Evolutionary conservation across 2,329 filamentous ascomycete species (phyloP).

Genomic region (Knoxdaviesia capensis): DNA sequence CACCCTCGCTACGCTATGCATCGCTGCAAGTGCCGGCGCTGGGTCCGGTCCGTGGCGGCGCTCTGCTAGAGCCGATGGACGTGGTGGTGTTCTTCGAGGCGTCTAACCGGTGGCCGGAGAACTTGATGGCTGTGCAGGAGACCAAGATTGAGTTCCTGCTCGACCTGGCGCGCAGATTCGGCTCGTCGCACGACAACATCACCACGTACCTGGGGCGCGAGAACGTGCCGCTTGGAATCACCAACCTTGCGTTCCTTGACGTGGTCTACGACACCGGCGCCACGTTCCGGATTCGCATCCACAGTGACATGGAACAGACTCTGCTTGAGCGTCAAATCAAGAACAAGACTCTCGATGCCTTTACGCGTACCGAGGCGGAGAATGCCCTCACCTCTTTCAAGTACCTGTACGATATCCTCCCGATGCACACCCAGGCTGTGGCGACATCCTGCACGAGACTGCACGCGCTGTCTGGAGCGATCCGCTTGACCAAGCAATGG

Average conservation of each 20-base stretch:
- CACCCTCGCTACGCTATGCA: slow-evolving; percentile 53
- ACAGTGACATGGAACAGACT: slow-evolving; percentile 70
- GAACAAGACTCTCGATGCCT: slow-evolving; percentile 47
- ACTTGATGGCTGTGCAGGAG: slow-evolving; percentile 74
- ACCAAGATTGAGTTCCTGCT: slow-evolving; percentile 84
- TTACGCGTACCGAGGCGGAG: slow-evolving; percentile 47
- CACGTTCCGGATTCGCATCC: slow-evolving; percentile 67
- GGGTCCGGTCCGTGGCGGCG: slow-evolving; percentile 1
- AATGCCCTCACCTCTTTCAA: slow-evolving; percentile 50
- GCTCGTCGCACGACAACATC: slow-evolving; percentile 36
- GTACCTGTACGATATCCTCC: slow-evolving; percentile 49
- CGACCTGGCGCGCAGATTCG: slow-evolving; percentile 51
- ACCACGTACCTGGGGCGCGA: slow-evolving; percentile 62
- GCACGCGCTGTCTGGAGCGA: slow-evolving; percentile 59
- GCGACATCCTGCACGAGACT: slow-evolving; percentile 64
- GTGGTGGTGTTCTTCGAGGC: slow-evolving; percentile 82
- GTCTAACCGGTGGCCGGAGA: slow-evolving; percentile 85
- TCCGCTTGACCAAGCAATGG: slow-evolving; percentile 78
- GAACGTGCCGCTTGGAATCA: slow-evolving; percentile 43
- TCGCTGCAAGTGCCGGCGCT: slow-evolving; percentile 32
- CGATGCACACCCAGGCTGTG: slow-evolving; percentile 66
- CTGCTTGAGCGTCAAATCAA: slow-evolving; percentile 63
- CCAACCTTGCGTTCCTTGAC: slow-evolving; percentile 70
- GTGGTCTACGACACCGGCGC: slow-evolving; percentile 52
- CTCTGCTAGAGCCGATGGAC: slow-evolving; percentile 39